Evolutionary conservation across 2,329 filamentous ascomycete species (phyloP).

Genomic region (Ceratocystis lukuohia): DNA sequence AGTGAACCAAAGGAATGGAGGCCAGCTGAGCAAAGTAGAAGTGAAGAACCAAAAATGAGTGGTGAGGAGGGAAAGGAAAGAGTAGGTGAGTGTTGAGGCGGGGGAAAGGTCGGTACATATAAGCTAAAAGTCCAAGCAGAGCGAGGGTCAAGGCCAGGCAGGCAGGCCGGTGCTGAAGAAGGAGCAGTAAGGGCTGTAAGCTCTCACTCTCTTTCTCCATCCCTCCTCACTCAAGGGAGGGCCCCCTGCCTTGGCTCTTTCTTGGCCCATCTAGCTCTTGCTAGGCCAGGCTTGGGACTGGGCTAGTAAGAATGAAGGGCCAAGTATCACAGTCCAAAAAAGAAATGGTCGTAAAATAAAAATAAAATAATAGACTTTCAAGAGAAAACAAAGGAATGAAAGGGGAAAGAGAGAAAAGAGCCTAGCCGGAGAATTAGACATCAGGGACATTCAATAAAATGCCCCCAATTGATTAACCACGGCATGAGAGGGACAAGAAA

Average conservation of each 20-base stretch:
- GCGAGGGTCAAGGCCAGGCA: too few species aligned
- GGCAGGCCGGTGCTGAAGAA: neutral
- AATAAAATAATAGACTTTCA: neutral
- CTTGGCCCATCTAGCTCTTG: too few species aligned
- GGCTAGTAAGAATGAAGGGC: neutral
- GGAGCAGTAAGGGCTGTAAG: neutral
- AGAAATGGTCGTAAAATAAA: conserved; percentile 6
- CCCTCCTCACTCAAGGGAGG: neutral
- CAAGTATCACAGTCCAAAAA: neutral
- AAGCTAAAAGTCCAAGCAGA: neutral
- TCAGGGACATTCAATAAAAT: neutral
- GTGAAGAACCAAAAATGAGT: conserved; percentile 13
- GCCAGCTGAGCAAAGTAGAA: conserved; percentile 13
- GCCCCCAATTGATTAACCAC: neutral
- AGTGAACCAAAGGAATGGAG: conserved; percentile 15
- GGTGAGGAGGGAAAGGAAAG: conserved; percentile 7
- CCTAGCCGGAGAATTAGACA: neutral
- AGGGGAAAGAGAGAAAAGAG: neutral
- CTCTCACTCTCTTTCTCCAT: neutral
- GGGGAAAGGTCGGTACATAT: neutral
- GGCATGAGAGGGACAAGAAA: neutral
- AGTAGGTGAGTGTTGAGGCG: neutral
- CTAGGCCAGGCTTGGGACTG: neutral
- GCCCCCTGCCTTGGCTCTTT: neutral
- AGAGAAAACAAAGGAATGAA: neutral